A percentile compares a stretch with the other conserved stretches of the same genome.
Evolutionary conservation across 2,329 filamentous ascomycete species (phyloP).

Genomic region (Dactylellina cionopaga): DNA sequence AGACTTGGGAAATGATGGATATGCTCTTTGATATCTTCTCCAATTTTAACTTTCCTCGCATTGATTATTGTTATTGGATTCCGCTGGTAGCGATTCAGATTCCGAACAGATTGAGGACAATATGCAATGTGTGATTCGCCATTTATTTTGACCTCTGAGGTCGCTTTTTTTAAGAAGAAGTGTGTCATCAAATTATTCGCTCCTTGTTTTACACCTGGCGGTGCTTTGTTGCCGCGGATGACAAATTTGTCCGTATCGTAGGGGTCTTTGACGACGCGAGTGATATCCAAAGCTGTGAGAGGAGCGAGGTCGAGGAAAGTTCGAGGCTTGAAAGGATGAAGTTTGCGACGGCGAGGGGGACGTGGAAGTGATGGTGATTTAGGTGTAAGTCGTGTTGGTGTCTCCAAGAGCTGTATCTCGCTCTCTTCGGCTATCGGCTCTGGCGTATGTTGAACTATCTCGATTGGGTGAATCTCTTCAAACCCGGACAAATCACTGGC

Average conservation of each 20-base stretch:
- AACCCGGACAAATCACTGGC: not conserved
- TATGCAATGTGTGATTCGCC: conserved; percentile 3
- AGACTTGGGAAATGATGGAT: conserved; percentile 18
- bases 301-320: not conserved
- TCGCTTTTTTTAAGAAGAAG: not conserved
- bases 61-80: conserved; percentile 35
- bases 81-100: conserved; percentile 8
- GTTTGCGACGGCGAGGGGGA: not conserved
- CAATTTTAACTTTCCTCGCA: not conserved
- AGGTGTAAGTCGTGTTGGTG: not conserved
- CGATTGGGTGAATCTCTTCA: not conserved
- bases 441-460: not conserved
- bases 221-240: not conserved
- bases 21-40: conserved; percentile 22
- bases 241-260: not conserved
- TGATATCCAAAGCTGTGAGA: conserved; percentile 6
- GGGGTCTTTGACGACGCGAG: not conserved
- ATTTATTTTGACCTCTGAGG: not conserved
- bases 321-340: not conserved
- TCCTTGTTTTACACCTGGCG: not conserved
- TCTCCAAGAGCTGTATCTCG: not conserved
- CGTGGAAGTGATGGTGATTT: not conserved
- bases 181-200: conserved; percentile 1
- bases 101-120: conserved; percentile 13
- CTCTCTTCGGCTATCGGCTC: not conserved